Base-by-base conservation (phyloP, 129 eudicot species). In the Daucus carota region DNA sequence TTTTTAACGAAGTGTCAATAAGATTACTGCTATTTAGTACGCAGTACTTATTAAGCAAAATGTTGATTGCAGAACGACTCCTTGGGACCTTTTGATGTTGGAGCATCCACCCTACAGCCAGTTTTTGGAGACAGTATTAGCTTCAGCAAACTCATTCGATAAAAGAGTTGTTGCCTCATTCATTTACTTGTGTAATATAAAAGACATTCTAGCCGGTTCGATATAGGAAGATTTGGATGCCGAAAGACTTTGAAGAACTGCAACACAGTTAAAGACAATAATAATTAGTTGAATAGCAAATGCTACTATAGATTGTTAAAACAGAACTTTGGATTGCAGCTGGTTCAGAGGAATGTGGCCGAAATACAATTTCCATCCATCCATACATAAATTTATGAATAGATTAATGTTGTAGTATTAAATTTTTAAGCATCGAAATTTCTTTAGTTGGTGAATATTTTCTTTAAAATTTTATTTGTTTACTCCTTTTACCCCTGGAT, bases 51-150 rank as follows among this genome's bases (percentile, higher is more conserved):
- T 63, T 62, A 12, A 26, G 8, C 70, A 28, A 16, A 31, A 26
- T 26, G 70, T 36, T 76, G 80, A 28, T 57, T 76, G 73, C 90
- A 87, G 90, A 85, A 85, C 42, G 94, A 88, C 76, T 84, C 89
- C 16, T 72, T 75, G 69, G 88, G 90, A 73, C 90, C 90, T 31
- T 86, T 86, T 68, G 88, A 88, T 83, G 86, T 86, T 54, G 85
- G 84, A 46, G 69, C 75, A 73, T 77, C 92, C 70, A 29, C 20
- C 22, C 24, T 28, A 5, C 71, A 84, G 80, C 84, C 65, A 70
- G 68, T 78, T 70, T 67, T 71, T 44, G 74, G 70, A 48, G 87
- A 82, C 78, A 72, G 78, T 43, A 14, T 72, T 62, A 29, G 74
- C 72, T 68, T 79, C 69, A 44, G 79, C 33, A 74, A 65, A 78